Base-by-base conservation (phyloP, 2,329 filamentous ascomycete genomes). In the Fusarium sp. region DNA sequence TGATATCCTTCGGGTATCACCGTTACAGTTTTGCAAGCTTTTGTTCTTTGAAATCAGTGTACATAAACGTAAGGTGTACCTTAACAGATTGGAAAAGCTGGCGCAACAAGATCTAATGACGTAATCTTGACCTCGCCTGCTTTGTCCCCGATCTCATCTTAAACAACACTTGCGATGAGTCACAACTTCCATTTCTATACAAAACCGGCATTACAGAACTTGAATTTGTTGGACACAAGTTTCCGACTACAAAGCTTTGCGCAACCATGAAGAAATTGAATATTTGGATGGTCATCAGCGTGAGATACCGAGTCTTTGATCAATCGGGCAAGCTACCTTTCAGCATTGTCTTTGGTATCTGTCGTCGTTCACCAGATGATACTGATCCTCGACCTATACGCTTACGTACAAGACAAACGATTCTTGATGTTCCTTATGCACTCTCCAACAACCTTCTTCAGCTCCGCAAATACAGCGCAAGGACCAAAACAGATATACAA, bases 11-110 rank as follows among this genome's bases (percentile, higher is more conserved):
- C 19, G 15, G 2, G 37, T 71, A 0, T 32, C 64, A 0, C 10
- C 56, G 0, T 7, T 43, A 1, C 49, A 58, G 2, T 72, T 73
- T 26, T 26, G 47, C 7, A 59, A 57, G 7, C n/a, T 68, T 1
- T 7, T 74, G 0, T 74, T 74, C 48, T 71, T 68, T 19, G 70
- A 71, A 7, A 56, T 73, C 8, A 62, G 52, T 7, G 71, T 71
- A 4, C 71, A 73, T 24, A 71, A 71, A 30, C 30, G 69, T 2
- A 58, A 53, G 15, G 35, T 63, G 3, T 73, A 74, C 6, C n/a
- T 74, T 6, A 37, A 65, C 8, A 39, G 71, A 13, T 19, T 72
- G 15, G 62, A 65, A 4, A 62, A 11, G 32, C 15, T 58, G 5
- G 32, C 24, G 15, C 30, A 32, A n/a, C n/a, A n/a, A n/a, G n/a